phyloP scores from a whole-genome alignment of 768 basidiomycete species.

The Suillus subaureus region DNA sequence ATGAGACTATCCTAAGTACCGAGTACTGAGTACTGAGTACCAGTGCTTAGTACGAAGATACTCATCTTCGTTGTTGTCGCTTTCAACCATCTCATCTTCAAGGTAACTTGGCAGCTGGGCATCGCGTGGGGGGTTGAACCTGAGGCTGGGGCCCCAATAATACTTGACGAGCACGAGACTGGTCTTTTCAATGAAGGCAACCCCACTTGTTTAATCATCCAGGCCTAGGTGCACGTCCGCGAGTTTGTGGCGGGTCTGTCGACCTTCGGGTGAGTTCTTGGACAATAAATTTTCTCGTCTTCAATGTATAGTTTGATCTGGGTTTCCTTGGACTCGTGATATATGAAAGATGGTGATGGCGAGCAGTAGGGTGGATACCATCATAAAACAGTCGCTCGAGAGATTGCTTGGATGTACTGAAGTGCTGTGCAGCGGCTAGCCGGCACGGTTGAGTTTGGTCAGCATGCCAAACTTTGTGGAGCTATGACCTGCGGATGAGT shows the following conservation, averaged over 20 bases:
- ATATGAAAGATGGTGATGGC: not conserved
- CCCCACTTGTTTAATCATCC: not conserved
- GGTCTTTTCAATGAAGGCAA: not conserved
- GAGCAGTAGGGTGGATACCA: not conserved
- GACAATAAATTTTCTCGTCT: not conserved
- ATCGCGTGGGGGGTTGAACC: not conserved
- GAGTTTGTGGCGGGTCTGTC: not conserved
- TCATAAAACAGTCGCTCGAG: not conserved
- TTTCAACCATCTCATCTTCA: not conserved
- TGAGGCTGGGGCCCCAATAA: not conserved
- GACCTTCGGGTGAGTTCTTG: not conserved
- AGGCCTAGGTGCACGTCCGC: not conserved
- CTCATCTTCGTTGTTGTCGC: not conserved
- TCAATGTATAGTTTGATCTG: not conserved
- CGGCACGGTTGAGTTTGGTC: constrained; percentile 4
- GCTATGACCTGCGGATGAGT: not conserved
- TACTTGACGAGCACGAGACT: not conserved
- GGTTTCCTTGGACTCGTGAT: not conserved
- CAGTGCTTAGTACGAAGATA: not conserved
- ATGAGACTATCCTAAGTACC: not conserved
- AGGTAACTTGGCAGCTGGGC: not conserved
- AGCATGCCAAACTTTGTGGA: constrained; percentile 6
- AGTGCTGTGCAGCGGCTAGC: not conserved
- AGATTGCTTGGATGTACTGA: not conserved
- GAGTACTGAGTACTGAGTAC: not conserved